Evolutionary conservation across 2,329 filamentous ascomycete genomes (phyloP).

Genomic region (Exophiala oligosperma): DNA sequence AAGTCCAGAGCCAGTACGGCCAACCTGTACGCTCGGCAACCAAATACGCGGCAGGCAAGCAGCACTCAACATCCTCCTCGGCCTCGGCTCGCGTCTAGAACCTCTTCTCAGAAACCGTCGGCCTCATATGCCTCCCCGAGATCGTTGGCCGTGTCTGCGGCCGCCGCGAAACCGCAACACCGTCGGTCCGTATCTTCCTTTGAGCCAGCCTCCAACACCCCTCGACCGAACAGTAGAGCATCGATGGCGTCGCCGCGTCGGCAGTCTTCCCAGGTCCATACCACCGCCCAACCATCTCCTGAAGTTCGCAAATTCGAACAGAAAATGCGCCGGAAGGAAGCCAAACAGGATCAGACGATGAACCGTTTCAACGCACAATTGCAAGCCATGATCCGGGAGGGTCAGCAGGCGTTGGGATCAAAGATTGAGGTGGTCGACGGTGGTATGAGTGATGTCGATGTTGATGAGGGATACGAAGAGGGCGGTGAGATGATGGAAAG

Average conservation of each 20-base stretch:
- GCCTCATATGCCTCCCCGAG: conserved; percentile 39
- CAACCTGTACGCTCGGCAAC: background rate
- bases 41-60: background rate
- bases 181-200: background rate
- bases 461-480: conserved; percentile 21
- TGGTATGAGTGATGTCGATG: conserved; percentile 23
- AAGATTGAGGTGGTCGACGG: conserved; percentile 54
- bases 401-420: conserved; percentile 79
- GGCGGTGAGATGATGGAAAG: background rate
- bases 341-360: conserved; percentile 76
- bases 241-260: conserved; percentile 21
- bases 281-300: conserved; percentile 16
- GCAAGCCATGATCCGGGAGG: conserved; percentile 84
- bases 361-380: conserved; percentile 76
- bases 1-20: conserved; percentile 24
- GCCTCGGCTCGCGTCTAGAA: conserved; percentile 51
- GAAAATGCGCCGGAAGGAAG: conserved; percentile 70
- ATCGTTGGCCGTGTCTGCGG: conserved; percentile 4
- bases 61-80: conserved; percentile 23
- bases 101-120: conserved; percentile 44
- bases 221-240: conserved; percentile 8
- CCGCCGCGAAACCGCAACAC: conserved; percentile 9
- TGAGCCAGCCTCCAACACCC: background rate
- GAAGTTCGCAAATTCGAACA: conserved; percentile 75
- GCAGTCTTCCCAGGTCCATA: conserved; percentile 6